Percentiles rank a stretch among this genome's conserved stretches.
These are phyloP conservation scores for Setaria italica DNA, from an alignment of 202 grass and related monocot species.

Conservation along the genomic window DNA sequence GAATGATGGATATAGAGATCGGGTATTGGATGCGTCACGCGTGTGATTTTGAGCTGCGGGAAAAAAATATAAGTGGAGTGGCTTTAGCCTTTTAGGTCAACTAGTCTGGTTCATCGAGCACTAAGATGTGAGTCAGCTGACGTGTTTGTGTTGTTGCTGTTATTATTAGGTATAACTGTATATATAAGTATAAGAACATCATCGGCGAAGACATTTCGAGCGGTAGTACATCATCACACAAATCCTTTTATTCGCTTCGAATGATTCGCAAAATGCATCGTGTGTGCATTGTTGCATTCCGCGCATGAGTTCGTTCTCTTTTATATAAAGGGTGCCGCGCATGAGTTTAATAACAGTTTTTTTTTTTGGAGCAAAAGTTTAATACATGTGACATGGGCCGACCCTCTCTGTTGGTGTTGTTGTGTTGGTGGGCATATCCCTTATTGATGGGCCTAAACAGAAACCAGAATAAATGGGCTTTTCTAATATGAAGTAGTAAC, in stretches of 20 bases:
- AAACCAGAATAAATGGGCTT: background rate
- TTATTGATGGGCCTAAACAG: background rate
- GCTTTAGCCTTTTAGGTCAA: background rate
- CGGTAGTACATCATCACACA: too few species aligned
- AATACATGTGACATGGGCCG: background rate
- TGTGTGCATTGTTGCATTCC: background rate
- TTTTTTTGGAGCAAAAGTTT: too few species aligned
- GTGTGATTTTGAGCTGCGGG: background rate
- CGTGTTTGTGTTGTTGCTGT: background rate
- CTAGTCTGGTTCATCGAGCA: background rate
- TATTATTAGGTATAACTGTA: too few species aligned
- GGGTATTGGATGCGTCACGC: constrained; percentile 3
- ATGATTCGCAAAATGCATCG: background rate
- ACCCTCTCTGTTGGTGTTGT: too few species aligned
- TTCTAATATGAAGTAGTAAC: background rate
- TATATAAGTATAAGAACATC: background rate
- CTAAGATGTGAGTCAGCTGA: background rate
- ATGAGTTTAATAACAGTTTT: background rate
- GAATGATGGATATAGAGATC: background rate
- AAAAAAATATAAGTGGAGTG: background rate
- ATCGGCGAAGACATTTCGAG: background rate
- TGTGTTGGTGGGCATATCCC: background rate
- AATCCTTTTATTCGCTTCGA: background rate
- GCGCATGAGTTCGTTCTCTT: background rate
- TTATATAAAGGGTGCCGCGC: background rate